These are phyloP conservation scores for Phialophora expanda DNA, from an alignment of 2,329 filamentous ascomycete species.

Conservation along the genomic window DNA sequence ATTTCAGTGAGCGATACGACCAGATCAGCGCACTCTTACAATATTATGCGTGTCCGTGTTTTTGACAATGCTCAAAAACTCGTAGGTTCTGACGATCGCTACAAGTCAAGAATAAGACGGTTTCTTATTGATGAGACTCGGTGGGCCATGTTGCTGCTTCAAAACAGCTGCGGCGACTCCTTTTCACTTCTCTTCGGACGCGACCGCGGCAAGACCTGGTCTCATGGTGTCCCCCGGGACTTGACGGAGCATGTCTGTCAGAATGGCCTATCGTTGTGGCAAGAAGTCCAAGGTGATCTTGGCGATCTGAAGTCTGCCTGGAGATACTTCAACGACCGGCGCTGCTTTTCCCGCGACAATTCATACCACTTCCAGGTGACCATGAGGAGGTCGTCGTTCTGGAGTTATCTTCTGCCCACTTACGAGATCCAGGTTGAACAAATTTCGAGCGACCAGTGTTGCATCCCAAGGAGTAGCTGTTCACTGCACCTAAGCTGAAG, in stretches of 20 bases:
- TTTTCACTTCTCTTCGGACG: not conserved
- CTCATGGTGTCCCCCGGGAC: not conserved
- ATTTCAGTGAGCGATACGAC: no score
- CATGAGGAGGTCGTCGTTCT: not conserved
- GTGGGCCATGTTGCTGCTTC: not conserved
- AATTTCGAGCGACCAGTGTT: no score
- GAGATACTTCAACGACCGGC: not conserved
- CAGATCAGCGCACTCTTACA: no score
- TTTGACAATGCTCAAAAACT: not conserved
- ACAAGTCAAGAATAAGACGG: not conserved
- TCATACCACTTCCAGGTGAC: not conserved
- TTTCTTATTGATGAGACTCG: not conserved
- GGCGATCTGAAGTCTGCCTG: not conserved
- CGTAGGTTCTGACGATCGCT: not conserved
- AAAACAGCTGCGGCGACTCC: not conserved
- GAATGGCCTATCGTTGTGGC: not conserved
- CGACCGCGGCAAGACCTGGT: not conserved
- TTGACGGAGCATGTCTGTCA: not conserved
- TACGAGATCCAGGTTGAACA: no score
- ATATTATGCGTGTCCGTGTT: not conserved
- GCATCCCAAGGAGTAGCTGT: no score
- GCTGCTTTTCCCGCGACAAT: not conserved
- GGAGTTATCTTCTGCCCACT: accelerated
- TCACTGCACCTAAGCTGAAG: no score
- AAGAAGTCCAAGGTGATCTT: not conserved